A percentile compares a stretch with the other conserved stretches of the same genome.
Conservation (phyloP, 164 flowering plant genomes). For the Annona cherimola region DNA sequence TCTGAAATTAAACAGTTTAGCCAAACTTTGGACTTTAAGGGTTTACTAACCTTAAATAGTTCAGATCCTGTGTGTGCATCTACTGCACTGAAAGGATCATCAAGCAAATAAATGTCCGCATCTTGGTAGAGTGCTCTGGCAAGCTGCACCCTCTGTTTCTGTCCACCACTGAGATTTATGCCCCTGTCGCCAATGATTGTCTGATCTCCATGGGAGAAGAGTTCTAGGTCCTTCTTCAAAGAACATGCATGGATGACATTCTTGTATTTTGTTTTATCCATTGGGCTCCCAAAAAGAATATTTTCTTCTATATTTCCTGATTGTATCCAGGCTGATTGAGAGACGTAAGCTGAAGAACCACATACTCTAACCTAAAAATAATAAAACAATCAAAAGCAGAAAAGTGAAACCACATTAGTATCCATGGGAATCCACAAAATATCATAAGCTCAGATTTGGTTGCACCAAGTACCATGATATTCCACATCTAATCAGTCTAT, state of each 20-base stretch:
- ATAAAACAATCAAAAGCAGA: neutral
- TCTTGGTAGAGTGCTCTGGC: conserved; percentile 99
- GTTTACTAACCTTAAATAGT: conserved; percentile 59
- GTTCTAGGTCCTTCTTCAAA: conserved; percentile 84
- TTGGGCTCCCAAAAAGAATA: conserved; percentile 87
- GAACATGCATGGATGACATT: conserved; percentile 83
- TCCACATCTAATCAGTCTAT: too few species aligned
- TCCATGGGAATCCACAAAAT: neutral
- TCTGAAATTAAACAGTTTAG: neutral
- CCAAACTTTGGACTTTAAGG: neutral
- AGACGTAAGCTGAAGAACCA: conserved; percentile 93
- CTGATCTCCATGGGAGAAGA: conserved; percentile 93
- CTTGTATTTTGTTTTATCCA: conserved; percentile 87
- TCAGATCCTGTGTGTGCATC: conserved; percentile 98
- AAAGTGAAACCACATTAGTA: neutral
- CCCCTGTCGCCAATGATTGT: conserved; percentile 99
- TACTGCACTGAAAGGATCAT: conserved; percentile 99
- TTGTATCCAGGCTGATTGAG: conserved; percentile 99
- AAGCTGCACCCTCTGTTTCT: conserved; percentile 96
- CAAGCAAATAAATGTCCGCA: conserved; percentile 94
- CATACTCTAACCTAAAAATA: conserved; percentile 67
- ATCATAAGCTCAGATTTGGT: too few species aligned
- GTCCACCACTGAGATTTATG: conserved; percentile 98
- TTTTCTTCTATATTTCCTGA: conserved; percentile 97
- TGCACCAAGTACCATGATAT: neutral